Evolutionary conservation across 2,329 filamentous ascomycete species (phyloP).

Genomic region (Sclerotiophoma versabilis): DNA sequence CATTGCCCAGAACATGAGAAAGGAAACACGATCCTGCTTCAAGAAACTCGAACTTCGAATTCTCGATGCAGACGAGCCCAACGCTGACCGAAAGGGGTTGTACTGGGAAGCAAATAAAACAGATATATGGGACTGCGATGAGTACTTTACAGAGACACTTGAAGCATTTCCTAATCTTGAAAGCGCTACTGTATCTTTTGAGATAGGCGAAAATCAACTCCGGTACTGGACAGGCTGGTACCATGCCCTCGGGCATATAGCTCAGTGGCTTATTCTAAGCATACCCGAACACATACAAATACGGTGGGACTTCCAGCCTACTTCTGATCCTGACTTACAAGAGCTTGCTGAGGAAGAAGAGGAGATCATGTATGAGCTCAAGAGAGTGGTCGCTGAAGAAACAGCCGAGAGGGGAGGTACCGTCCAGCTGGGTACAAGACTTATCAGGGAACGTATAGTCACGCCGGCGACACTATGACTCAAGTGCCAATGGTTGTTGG

Average conservation of each 20-base stretch:
- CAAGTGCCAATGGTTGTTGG: background rate
- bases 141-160: conserved; percentile 9
- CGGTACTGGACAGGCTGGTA: conserved; percentile 2
- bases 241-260: conserved; percentile 1
- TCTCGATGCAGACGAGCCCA: conserved; percentile 4
- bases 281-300: conserved; percentile 10
- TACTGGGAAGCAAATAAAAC: conserved; percentile 6
- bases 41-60: conserved; percentile 1
- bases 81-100: conserved; percentile 6
- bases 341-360: background rate
- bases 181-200: conserved; percentile 12
- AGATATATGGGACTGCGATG: conserved; percentile 1
- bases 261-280: background rate
- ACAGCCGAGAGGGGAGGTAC: conserved; percentile 5
- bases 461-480: background rate
- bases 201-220: conserved; percentile 1
- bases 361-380: conserved; percentile 4
- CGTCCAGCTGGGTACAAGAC: conserved; percentile 3
- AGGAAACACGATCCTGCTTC: conserved; percentile 4
- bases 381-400: conserved; percentile 7
- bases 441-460: conserved; percentile 6
- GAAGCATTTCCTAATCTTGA: conserved; percentile 10
- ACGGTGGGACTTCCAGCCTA: conserved; percentile 12
- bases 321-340: conserved; percentile 8
- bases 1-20: conserved; percentile 6